Conservation (phyloP, 352 stramenopile genomes). For the Phytophthora crassamura region DNA sequence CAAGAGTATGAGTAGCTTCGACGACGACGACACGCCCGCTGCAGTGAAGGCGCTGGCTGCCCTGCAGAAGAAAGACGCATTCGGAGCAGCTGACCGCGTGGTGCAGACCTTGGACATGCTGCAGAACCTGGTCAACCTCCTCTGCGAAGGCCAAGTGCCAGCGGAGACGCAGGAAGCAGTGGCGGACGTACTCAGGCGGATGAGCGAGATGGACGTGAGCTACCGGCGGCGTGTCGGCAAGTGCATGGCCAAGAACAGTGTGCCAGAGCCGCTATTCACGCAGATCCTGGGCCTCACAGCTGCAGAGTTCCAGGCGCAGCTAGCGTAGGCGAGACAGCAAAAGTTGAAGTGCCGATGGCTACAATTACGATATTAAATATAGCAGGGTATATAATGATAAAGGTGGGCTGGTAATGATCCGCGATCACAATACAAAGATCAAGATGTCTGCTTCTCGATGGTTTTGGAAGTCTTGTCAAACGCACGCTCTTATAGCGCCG, state of each 20-base stretch:
- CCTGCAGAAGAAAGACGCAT: conserved; percentile 32
- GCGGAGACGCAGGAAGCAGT: conserved; percentile 29
- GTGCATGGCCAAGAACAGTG: conserved; percentile 26
- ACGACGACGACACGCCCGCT: conserved; percentile 55
- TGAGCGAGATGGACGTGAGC: conserved; percentile 17
- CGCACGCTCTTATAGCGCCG: conserved; percentile 22
- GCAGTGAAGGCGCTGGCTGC: conserved; percentile 47
- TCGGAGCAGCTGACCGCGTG: conserved; percentile 36
- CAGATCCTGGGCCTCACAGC: conserved; percentile 23
- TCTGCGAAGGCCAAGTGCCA: conserved; percentile 29
- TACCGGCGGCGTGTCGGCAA: conserved; percentile 26
- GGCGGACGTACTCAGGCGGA: conserved; percentile 31
- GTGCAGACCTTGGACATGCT: conserved; percentile 65
- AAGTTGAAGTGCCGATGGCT: conserved; percentile 13
- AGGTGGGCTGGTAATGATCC: conserved; percentile 11
- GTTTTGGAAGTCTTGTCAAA: conserved; percentile 50
- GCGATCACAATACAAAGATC: conserved; percentile 24
- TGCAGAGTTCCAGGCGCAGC: conserved; percentile 23
- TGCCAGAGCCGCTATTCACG: conserved; percentile 21
- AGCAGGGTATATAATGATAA: conserved; percentile 36
- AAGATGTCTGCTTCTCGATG: neutral
- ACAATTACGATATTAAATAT: conserved; percentile 21
- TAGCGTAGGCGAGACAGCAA: conserved; percentile 8
- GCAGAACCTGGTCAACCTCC: conserved; percentile 46
- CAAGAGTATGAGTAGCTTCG: conserved; percentile 41